Evolutionary conservation across 768 basidiomycete species (phyloP), one percentile per base, ranked within the genome.

Genomic region (Amanita jacksonii): DNA sequence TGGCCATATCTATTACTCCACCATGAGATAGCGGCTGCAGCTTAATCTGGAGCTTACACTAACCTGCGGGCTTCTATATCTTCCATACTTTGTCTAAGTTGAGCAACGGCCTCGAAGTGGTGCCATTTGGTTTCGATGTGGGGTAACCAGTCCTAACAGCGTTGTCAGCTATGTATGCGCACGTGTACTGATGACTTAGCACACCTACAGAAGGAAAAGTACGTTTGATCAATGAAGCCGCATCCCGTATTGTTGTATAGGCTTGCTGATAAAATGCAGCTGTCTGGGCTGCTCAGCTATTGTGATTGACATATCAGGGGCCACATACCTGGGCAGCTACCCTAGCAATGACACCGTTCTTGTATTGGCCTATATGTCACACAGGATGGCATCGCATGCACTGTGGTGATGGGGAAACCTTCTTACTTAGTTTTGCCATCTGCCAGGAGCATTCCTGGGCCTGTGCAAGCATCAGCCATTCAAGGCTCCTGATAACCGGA

Each of bases 381-480:
- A 34, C 51, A 41, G 52, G 20, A 49, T 53, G 44, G 43, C 18
- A 46, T 40, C 34, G 15, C 12, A 33, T 43, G 19, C 9, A 7
- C 5, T 8, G 13, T n/a, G n/a, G 2, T 24, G 7, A 32, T 18
- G 16, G 15, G 8, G 16, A n/a, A 41, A 34, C 15, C 34, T 38
- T 23, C 70, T 53, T 53, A 89, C 91, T 86, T 47, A 87, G 63
- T 56, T 84, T 81, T 12, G 92, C 92, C 51, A 84, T 76, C 57
- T 94, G 92, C 93, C 93, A 98, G 32, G 81, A 89, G 57, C 89
- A 94, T 64, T 99, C 96, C 52, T 98, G 94, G 1, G 92, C 93
- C 61, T 97, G 90, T 0, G 91, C 91, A 4, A 93, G 72, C 77
- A 90, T 83, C 44, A 97, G 72, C 50, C 63, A 74, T 55, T 87